Conservation (phyloP, 2,329 filamentous ascomycete species). For the Epicoccum sorghinum region DNA sequence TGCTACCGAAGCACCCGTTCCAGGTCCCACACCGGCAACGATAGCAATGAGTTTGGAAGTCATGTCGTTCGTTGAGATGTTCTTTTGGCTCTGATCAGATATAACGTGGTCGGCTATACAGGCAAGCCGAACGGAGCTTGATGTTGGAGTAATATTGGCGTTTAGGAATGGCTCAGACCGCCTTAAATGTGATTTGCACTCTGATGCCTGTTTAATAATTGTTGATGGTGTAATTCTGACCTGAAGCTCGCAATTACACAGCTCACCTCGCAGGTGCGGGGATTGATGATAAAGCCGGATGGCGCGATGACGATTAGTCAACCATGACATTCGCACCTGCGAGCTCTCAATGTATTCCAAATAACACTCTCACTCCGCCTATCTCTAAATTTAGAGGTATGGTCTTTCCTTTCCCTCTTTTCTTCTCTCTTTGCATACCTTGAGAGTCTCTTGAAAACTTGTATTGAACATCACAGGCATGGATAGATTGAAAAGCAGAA, state of each 20-base stretch:
- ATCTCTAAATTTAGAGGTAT: too few relatives aligned
- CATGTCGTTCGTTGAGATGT: slow-evolving; percentile 29
- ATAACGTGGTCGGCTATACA: background rate
- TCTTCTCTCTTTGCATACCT: too few relatives aligned
- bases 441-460: too few relatives aligned
- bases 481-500: too few relatives aligned
- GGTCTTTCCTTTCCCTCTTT: too few relatives aligned
- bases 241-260: slow-evolving; percentile 18
- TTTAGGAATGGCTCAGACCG: too few relatives aligned
- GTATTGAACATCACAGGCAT: too few relatives aligned
- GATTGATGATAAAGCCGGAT: slow-evolving; percentile 30
- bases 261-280: background rate
- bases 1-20: slow-evolving; percentile 69
- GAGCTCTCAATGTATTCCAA: too few relatives aligned
- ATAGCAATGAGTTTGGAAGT: slow-evolving; percentile 67
- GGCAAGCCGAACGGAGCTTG: background rate
- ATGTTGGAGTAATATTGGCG: background rate
- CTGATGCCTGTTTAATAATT: slow-evolving; percentile 31
- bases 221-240: slow-evolving; percentile 26
- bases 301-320: slow-evolving; percentile 34
- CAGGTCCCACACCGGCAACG: slow-evolving; percentile 74
- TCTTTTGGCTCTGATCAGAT: background rate
- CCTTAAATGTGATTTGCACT: slow-evolving; percentile 9
- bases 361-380: too few relatives aligned
- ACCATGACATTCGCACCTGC: slow-evolving; percentile 17